Conservation (phyloP, 106 monocot species). For the Acorus gramineus region DNA sequence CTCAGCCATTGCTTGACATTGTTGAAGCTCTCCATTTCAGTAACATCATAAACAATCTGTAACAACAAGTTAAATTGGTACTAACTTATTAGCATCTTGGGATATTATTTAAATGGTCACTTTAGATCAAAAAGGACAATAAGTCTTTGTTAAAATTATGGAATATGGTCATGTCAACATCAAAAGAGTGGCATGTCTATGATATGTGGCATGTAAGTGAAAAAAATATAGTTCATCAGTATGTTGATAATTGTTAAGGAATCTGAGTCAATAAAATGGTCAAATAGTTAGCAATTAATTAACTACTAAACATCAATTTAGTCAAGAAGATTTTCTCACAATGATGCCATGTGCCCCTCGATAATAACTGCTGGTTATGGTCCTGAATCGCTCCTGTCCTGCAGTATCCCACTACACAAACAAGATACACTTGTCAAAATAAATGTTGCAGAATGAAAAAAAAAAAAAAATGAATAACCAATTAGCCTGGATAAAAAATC, state of each 20-base stretch:
- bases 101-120: too few species aligned
- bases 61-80: constrained; percentile 1
- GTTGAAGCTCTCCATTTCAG: constrained; percentile 77
- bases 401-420: constrained; percentile 54
- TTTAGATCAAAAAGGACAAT: too few species aligned
- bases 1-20: constrained; percentile 77
- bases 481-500: too few species aligned
- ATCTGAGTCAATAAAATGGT: too few species aligned
- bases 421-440: constrained; percentile 1
- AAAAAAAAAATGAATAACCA: too few species aligned
- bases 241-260: too few species aligned
- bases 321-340: constrained; percentile 17
- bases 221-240: too few species aligned
- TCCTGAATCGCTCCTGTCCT: constrained; percentile 55
- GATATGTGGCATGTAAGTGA: too few species aligned
- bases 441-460: not conserved
- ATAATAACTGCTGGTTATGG: constrained; percentile 61
- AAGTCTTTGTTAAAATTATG: too few species aligned
- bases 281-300: too few species aligned
- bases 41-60: constrained; percentile 85
- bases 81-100: not conserved
- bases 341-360: constrained; percentile 72
- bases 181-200: too few species aligned
- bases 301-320: not conserved
- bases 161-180: too few species aligned